These are phyloP conservation scores for Parmelia sp. DNA, from an alignment of 495 filamentous ascomycete species.

Conservation along the genomic window DNA sequence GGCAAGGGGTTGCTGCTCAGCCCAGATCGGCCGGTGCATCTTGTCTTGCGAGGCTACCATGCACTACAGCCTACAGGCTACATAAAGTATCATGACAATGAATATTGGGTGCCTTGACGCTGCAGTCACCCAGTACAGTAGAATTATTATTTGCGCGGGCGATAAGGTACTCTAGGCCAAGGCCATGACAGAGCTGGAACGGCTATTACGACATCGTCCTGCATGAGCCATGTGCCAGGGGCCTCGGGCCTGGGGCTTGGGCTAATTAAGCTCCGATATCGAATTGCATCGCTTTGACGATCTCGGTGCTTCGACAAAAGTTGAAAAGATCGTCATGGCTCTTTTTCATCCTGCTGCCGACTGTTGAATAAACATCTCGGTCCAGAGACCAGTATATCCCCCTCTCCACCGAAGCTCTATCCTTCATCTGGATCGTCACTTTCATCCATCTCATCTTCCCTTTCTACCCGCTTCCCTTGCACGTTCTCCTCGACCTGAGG, in stretches of 20 bases:
- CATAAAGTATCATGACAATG: not conserved
- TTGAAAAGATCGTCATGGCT: not conserved
- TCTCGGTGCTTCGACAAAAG: not conserved
- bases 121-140: slow-evolving; percentile 4
- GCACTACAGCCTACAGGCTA: not conserved
- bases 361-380: not conserved
- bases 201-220: slow-evolving; percentile 10
- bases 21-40: slow-evolving; percentile 1
- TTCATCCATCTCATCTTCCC: slow-evolving; percentile 57
- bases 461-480: slow-evolving; percentile 47
- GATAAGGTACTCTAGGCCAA: too few relatives aligned
- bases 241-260: not conserved
- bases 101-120: not conserved
- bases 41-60: not conserved
- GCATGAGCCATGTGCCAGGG: slow-evolving; percentile 11
- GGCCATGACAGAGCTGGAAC: not conserved
- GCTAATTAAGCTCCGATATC: slow-evolving; percentile 17
- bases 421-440: slow-evolving; percentile 25
- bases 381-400: not conserved
- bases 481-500: slow-evolving; percentile 57
- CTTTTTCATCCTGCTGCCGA: not conserved
- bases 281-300: slow-evolving; percentile 6
- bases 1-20: slow-evolving; percentile 15
- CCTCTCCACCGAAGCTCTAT: not conserved
- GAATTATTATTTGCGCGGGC: not conserved